These are phyloP conservation scores for Aspergillus intermedius DNA, from an alignment of 2,329 filamentous ascomycete genomes.

Conservation along the genomic window DNA sequence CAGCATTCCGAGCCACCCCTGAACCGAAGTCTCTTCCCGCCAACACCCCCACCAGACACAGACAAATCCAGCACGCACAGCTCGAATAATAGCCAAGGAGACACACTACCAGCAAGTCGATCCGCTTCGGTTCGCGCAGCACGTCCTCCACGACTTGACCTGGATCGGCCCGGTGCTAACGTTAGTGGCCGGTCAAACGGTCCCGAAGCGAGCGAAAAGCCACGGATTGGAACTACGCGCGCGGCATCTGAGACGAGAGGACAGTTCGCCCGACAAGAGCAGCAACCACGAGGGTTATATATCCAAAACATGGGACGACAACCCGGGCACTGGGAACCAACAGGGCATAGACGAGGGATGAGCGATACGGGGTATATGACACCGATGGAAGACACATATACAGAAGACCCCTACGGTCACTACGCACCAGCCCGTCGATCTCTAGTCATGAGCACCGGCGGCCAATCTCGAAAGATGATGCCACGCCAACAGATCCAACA, in stretches of 20 bases:
- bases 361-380: slow-evolving; percentile 25
- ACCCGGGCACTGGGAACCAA: slow-evolving; percentile 25
- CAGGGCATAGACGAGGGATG: slow-evolving; percentile 22
- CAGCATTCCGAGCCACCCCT: slow-evolving; percentile 51
- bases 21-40: slow-evolving; percentile 79
- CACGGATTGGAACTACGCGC: slow-evolving; percentile 42
- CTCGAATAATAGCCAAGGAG: slow-evolving; percentile 22
- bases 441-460: slow-evolving; percentile 32
- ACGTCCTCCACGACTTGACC: slow-evolving; percentile 43
- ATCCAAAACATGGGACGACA: slow-evolving; percentile 20
- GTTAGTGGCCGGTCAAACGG: slow-evolving; percentile 27
- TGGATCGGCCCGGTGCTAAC: slow-evolving; percentile 22
- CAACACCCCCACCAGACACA: slow-evolving; percentile 93
- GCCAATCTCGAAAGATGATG: slow-evolving; percentile 9
- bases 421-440: slow-evolving; percentile 53
- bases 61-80: slow-evolving; percentile 51
- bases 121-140: slow-evolving; percentile 44
- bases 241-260: slow-evolving; percentile 49
- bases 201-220: slow-evolving; percentile 27
- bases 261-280: slow-evolving; percentile 30
- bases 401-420: slow-evolving; percentile 55
- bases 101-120: slow-evolving; percentile 30
- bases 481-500: slow-evolving; percentile 42
- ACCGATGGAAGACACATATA: slow-evolving; percentile 25
- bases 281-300: slow-evolving; percentile 14